phyloP scores from a whole-genome alignment of 2,329 filamentous ascomycete species.

The Verticillium nonalfalfae region DNA sequence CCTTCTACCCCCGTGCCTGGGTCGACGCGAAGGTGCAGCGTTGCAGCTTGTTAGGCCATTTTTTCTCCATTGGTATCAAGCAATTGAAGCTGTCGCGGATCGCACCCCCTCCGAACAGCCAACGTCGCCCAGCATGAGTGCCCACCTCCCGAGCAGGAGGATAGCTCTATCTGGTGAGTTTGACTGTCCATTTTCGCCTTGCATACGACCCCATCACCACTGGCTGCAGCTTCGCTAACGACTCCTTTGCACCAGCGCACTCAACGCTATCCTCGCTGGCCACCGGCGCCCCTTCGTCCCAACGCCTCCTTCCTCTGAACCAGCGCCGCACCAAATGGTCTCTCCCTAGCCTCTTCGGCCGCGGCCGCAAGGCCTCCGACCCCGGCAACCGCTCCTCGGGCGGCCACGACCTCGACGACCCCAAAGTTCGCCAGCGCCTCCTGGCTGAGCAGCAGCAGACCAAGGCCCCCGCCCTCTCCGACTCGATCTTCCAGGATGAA shows the following conservation, averaged over 20 bases:
- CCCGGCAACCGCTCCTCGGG: conserved; percentile 20
- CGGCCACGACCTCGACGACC: conserved; percentile 33
- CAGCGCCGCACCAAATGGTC: conserved; percentile 37
- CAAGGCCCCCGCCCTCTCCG: conserved; percentile 35
- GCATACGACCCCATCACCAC: background rate
- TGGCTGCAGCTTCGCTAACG: background rate
- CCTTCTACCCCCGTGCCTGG: background rate
- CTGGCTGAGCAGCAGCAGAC: conserved; percentile 21
- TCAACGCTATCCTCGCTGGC: background rate
- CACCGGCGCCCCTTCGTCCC: background rate
- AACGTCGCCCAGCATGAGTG: background rate
- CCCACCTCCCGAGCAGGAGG: background rate
- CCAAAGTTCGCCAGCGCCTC: conserved; percentile 34
- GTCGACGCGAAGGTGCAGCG: background rate
- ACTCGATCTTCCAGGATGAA: conserved; percentile 60
- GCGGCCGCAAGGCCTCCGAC: conserved; percentile 10
- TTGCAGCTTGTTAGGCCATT: background rate
- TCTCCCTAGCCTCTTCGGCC: conserved; percentile 28
- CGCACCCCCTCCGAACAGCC: background rate
- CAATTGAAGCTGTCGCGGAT: background rate
- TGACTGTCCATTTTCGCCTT: background rate
- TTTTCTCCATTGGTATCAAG: background rate
- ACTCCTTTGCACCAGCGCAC: background rate
- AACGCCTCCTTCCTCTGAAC: conserved; percentile 16
- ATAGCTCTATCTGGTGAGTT: background rate